Evolutionary conservation across 2,329 filamentous ascomycete species (phyloP).

Genomic region (Daldinia sp.): DNA sequence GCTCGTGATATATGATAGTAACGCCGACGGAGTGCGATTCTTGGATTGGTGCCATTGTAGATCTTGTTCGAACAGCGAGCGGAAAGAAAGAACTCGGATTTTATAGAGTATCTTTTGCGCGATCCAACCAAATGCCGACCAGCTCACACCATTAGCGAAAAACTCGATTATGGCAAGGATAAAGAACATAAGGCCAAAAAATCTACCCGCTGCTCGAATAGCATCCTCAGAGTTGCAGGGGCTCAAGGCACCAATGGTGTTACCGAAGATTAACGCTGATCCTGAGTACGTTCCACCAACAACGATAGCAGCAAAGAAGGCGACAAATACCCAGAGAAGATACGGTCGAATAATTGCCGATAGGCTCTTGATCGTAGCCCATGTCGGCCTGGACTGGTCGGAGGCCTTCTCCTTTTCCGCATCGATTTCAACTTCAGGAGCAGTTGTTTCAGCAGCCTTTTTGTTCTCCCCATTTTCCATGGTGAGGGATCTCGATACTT

Average conservation of each 20-base stretch:
- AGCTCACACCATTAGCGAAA: slow-evolving; percentile 70
- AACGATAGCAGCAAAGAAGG: slow-evolving; percentile 60
- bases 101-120: slow-evolving; percentile 75
- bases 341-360: slow-evolving; percentile 56
- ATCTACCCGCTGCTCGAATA: slow-evolving; percentile 53
- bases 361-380: slow-evolving; percentile 56
- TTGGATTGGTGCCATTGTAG: slow-evolving; percentile 78
- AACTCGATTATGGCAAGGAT: slow-evolving; percentile 67
- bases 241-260: slow-evolving; percentile 64
- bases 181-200: slow-evolving; percentile 60
- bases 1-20: slow-evolving; percentile 76
- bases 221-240: slow-evolving; percentile 58
- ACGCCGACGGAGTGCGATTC: slow-evolving; percentile 68
- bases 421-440: slow-evolving; percentile 27
- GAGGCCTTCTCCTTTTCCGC: slow-evolving; percentile 25
- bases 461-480: slow-evolving; percentile 39
- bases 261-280: slow-evolving; percentile 68
- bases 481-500: slow-evolving; percentile 44
- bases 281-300: slow-evolving; percentile 67
- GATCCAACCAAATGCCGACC: slow-evolving; percentile 64
- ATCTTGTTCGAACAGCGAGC: slow-evolving; percentile 74
- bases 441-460: slow-evolving; percentile 26
- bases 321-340: slow-evolving; percentile 55
- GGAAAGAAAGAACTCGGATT: slow-evolving; percentile 72
- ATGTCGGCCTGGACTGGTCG: slow-evolving; percentile 47